Base-by-base conservation (phyloP, 768 basidiomycete genomes). In the Leccinellum luteum region DNA sequence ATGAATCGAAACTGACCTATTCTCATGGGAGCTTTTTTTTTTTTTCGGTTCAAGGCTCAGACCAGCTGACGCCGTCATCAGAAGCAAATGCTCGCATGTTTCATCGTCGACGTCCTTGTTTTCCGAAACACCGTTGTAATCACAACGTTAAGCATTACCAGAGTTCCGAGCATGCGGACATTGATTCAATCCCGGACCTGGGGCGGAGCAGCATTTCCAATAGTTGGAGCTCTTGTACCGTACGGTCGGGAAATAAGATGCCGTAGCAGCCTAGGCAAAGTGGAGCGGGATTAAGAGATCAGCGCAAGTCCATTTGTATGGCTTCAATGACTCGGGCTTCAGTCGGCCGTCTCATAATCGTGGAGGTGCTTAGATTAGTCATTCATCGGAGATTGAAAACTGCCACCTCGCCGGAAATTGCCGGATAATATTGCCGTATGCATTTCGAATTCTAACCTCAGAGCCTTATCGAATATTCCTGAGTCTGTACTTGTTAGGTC, bases 1-100 rank as follows among this genome's bases (percentile, higher is more conserved):
- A 67, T 67, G 62, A 67, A 13, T 4, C 45, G 58, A 38, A 5
- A 50, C 59, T 4, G 4, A 31, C 35, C 45, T 52, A 34, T 31
- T 51, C 48, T 19, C 41, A 28, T 25, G 55, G 49, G 19, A 47
- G 31, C 3, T 25, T n/a, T 51, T 35, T 14, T 25, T n/a, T 51
- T 35, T 14, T 3, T 13, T 31, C 17, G 12, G 27, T 2, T 41
- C 21, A 23, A 45, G 15, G 32, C 31, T 44, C 25, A 21, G 21
- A 50, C 51, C 35, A 32, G 28, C 6, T 2, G 45, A 35, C 41
- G 21, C 38, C 34, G 5, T 31, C 27, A 30, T 41, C 34, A 38
- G 5, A 48, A 30, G 17, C 28, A 10, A n/a, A 38, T 59, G 4
- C 19, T 41, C 25, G 58, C 19, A n/a, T n/a, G 23, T 23, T 52